Conservation (phyloP, 805 yeast species). For the fission yeast (Schizosaccharomyces pombe) region ASM294v3 CU329670.1:3597501-3598000, state of each 20-base stretch:
- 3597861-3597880: background rate
- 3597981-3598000: background rate
- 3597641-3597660: background rate
- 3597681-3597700: background rate
- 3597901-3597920: background rate
- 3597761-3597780: background rate
- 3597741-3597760: background rate
- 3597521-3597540: background rate
- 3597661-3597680: background rate
- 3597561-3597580: background rate
- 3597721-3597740: background rate
- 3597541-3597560: background rate
- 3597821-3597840: background rate
- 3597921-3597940: background rate
- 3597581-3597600: background rate
- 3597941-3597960: background rate
- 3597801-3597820: background rate
- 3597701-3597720: background rate
- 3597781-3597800: background rate
- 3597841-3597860: background rate
- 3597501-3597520: background rate
- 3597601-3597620: background rate
- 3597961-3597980: background rate
- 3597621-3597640: background rate
- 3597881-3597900: background rate